These are phyloP conservation scores for Talaromyces sp. DNA, from an alignment of 2,329 filamentous ascomycete genomes.

Conservation along the genomic window DNA sequence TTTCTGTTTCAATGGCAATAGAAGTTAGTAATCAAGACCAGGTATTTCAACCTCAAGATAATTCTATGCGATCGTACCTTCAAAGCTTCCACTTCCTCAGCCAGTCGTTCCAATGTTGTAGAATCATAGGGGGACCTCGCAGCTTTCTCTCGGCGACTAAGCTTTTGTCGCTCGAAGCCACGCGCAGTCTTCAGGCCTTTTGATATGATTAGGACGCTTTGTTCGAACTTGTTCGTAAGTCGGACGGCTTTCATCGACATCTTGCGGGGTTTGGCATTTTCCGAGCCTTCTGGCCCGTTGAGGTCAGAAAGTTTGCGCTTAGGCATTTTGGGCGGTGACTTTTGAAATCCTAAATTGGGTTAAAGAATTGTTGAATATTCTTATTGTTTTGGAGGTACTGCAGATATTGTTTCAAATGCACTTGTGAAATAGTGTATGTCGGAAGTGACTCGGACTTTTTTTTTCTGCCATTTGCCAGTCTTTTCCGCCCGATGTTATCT, in stretches of 20 bases:
- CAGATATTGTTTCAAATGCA: background rate
- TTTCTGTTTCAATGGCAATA: conserved; percentile 34
- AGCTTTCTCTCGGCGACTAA: conserved; percentile 61
- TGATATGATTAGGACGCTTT: conserved; percentile 53
- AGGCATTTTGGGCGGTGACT: conserved; percentile 31
- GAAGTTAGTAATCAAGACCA: conserved; percentile 6
- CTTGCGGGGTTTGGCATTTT: conserved; percentile 27
- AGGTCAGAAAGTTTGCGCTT: conserved; percentile 46
- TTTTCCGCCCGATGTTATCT: conserved; percentile 14
- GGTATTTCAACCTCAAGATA: background rate
- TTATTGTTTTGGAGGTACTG: background rate
- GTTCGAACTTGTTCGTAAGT: conserved; percentile 52
- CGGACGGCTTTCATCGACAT: conserved; percentile 40
- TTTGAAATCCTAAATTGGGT: background rate
- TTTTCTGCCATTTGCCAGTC: conserved; percentile 26
- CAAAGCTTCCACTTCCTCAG: conserved; percentile 58
- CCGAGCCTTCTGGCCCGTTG: conserved; percentile 22
- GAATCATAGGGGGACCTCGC: conserved; percentile 50
- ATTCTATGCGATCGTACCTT: conserved; percentile 47
- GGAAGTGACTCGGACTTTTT: conserved; percentile 17
- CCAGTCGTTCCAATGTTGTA: conserved; percentile 47
- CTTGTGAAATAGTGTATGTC: conserved; percentile 8
- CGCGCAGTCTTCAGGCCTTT: conserved; percentile 61
- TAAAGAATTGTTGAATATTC: background rate
- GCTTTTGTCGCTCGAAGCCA: conserved; percentile 66